Base-by-base conservation (phyloP, 192 early-diverging fungal species). In the Backusella liffmaniae region DNA sequence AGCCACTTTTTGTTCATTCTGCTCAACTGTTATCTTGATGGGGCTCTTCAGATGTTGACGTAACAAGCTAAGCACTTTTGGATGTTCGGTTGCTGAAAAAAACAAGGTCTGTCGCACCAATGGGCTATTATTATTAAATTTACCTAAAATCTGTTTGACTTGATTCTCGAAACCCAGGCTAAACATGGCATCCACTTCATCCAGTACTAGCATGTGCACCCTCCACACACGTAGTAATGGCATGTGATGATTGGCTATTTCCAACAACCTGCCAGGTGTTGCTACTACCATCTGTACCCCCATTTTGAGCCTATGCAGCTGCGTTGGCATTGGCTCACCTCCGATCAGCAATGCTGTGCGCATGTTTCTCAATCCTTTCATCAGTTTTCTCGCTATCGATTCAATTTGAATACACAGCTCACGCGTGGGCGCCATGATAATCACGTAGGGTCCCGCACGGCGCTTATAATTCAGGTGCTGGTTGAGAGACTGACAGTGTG, bases 171-270 rank as follows among this genome's bases (percentile, higher is more conserved):
- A 89, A 35, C 88, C 88, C 51, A 89, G 67, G 37, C 84, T 85
- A 67, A 89, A 83, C 86, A 89, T 89, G 42, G 86, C 76, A 65
- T 89, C 88, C 13, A 85, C 88, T 67, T 89, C 88, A 44, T 89
- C 88, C 30, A 89, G 32, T 2, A 89, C 85, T 6, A 89, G 59
- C 70, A 86, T 84, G 36, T 79, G 83, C 29, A 86, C 73, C 32
- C 78, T 84, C 32, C 78, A 83, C 23, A 85, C 77, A 10, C 67
- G 44, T 9, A 88, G 51, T 26, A 79, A 77, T 5, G 69, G 21
- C 10, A 73, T 34, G 46, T 86, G 81, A 32, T 79, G 74, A 10
- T 76, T 79, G 5, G 84, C 37, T 16, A 88, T 78, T 13, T 88
- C 86, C 4, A 88, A 35, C 37, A 91, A 44, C 12, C 90, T 78